Conservation (phyloP, 345 rosid genomes). For the Citrus sinensis region DNA sequence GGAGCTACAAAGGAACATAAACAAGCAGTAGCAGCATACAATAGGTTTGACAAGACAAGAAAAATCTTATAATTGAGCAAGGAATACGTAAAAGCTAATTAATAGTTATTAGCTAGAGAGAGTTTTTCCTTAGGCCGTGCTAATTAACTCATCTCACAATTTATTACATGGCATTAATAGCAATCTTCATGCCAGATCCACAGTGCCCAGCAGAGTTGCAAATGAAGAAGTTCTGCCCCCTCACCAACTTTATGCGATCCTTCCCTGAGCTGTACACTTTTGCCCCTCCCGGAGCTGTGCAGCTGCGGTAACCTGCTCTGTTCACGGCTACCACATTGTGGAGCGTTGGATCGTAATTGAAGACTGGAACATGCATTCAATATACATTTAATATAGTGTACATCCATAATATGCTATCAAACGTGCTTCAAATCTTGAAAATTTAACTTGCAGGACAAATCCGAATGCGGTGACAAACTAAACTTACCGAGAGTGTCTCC, state of each 20-base stretch:
- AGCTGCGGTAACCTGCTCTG: slow-evolving; percentile 30
- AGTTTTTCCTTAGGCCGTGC: background rate
- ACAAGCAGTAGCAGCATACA: too few relatives aligned
- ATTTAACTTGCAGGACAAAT: background rate
- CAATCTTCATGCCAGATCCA: slow-evolving; percentile 49
- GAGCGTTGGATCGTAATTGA: slow-evolving; percentile 34
- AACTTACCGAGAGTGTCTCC: slow-evolving; percentile 44
- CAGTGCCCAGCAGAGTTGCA: slow-evolving; percentile 48
- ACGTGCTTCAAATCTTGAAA: too few relatives aligned
- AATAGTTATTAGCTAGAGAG: background rate
- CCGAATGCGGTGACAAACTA: background rate
- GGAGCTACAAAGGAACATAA: too few relatives aligned
- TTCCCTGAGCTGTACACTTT: slow-evolving; percentile 38
- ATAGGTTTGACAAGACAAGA: too few relatives aligned
- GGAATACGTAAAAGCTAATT: background rate
- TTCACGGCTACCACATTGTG: slow-evolving; percentile 51
- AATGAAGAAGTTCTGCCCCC: slow-evolving; percentile 51
- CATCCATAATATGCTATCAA: too few relatives aligned
- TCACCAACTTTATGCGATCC: slow-evolving; percentile 37
- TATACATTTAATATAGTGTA: accelerated
- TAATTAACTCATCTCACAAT: too few relatives aligned
- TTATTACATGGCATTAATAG: slow-evolving; percentile 31
- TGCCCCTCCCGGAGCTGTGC: slow-evolving; percentile 33
- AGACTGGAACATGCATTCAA: slow-evolving; percentile 26
- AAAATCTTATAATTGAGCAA: too few relatives aligned